Base-by-base conservation (phyloP, 768 basidiomycete genomes). In the Exidia glandulosa region DNA sequence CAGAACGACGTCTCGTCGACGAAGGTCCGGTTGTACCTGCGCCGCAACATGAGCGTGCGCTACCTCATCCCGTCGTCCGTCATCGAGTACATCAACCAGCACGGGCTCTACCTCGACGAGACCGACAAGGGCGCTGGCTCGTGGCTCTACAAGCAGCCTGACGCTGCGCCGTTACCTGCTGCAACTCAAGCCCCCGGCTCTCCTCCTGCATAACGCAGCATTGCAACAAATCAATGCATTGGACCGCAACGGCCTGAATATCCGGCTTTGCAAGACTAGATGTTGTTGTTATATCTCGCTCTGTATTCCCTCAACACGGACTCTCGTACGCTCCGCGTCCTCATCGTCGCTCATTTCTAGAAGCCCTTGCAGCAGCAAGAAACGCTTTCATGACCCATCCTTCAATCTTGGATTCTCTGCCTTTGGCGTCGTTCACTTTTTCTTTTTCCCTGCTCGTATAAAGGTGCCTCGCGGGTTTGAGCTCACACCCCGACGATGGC, bases 1-100 rank as follows among this genome's bases (percentile, higher is more conserved):
- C 93, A 95, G 74, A 97, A 97, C 69, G 94, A 97, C 69, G 94
- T 97, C 50, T 94, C 92, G 6, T 93, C 90, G 64, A 96, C 94
- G 25, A 97, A 96, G 78, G 77, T 85, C 64, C 85, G 88, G 33
- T 71, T 90, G 32, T 88, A 90, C 74, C 75, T 91, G 57, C 78
- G 88, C 66, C 80, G 88, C 64, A 89, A 89, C 12, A 80, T 92
- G 32, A 89, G 87, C 32, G 84, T 88, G 64, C 85, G 89, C 65
- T 99, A 98, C 74, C 81, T 99, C 45, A 79, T 97, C 56, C 96
- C 96, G 10, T 81, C 87, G 57, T 81, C 85, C 36, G 95, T 98
- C 55, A 90, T 94, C 62, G 86, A 94, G 63, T 99, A 99, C 70
- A 99, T 98, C 73, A 87, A 93, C 70, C 79, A 88, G 68, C 77